These are phyloP conservation scores for Aphanocladium album DNA, from an alignment of 2,329 filamentous ascomycete genomes.

Conservation along the genomic window DNA sequence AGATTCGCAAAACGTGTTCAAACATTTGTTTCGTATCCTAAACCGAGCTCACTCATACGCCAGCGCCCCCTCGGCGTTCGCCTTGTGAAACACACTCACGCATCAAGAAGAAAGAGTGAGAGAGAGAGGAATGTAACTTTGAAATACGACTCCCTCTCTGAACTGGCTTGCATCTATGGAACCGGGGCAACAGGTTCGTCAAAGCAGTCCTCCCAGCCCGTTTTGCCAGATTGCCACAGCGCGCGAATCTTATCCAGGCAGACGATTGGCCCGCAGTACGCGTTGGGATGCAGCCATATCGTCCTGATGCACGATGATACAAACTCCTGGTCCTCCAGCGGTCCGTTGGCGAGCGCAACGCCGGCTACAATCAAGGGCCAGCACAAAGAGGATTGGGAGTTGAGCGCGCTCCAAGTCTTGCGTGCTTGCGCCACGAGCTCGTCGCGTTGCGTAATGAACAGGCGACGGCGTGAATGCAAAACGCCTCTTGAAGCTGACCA, in stretches of 20 bases:
- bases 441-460: neutral
- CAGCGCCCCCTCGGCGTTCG: neutral
- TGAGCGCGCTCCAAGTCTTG: neutral
- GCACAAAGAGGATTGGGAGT: neutral
- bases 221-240: neutral
- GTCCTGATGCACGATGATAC: neutral
- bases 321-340: neutral
- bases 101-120: neutral
- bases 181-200: neutral
- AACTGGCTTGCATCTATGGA: neutral
- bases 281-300: neutral
- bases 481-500: neutral
- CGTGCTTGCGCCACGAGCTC: neutral
- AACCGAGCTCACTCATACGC: neutral
- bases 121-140: neutral
- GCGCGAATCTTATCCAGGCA: neutral
- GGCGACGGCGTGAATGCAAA: neutral
- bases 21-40: conserved; percentile 5
- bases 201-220: conserved; percentile 2
- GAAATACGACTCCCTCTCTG: neutral
- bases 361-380: neutral
- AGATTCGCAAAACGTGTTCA: neutral
- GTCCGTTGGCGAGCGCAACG: neutral
- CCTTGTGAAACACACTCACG: neutral
- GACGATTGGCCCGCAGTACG: neutral